Evolutionary conservation across 2,329 filamentous ascomycete genomes (phyloP).

Genomic region (Orbilia brochopaga): DNA sequence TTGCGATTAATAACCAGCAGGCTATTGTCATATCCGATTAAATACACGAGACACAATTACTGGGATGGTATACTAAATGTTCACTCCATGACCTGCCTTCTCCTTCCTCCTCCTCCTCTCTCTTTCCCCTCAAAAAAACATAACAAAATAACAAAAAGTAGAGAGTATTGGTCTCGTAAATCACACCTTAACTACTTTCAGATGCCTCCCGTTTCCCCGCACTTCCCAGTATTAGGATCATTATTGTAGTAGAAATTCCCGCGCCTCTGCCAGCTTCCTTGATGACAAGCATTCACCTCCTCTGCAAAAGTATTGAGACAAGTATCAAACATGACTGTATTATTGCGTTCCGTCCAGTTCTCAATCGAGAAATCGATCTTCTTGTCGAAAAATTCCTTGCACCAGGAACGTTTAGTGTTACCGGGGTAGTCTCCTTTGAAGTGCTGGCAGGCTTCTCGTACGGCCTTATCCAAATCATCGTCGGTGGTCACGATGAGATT

Average conservation of each 20-base stretch:
- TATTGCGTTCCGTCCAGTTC: neutral
- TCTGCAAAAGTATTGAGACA: neutral
- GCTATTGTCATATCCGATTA: too few species aligned
- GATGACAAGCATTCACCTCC: neutral
- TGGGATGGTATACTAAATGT: too few species aligned
- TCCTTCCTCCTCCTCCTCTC: too few species aligned
- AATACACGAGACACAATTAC: too few species aligned
- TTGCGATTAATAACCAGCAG: too few species aligned
- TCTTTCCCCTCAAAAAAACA: too few species aligned
- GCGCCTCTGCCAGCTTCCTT: neutral
- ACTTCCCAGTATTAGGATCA: neutral
- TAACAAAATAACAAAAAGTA: too few species aligned
- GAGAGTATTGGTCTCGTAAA: too few species aligned
- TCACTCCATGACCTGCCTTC: too few species aligned
- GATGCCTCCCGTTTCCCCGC: too few species aligned
- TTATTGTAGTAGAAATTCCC: slow-evolving; percentile 3
- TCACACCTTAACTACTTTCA: too few species aligned
- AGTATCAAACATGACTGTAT: neutral
- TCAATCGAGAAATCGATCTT: neutral
- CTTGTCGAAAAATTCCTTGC: neutral
- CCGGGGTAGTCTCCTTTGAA: neutral
- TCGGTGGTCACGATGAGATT: neutral
- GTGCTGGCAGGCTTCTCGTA: neutral
- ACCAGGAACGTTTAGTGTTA: neutral
- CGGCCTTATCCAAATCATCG: neutral